Evolutionary conservation across 2,329 filamentous ascomycete species (phyloP).

Genomic region (Venturia nashicola): DNA sequence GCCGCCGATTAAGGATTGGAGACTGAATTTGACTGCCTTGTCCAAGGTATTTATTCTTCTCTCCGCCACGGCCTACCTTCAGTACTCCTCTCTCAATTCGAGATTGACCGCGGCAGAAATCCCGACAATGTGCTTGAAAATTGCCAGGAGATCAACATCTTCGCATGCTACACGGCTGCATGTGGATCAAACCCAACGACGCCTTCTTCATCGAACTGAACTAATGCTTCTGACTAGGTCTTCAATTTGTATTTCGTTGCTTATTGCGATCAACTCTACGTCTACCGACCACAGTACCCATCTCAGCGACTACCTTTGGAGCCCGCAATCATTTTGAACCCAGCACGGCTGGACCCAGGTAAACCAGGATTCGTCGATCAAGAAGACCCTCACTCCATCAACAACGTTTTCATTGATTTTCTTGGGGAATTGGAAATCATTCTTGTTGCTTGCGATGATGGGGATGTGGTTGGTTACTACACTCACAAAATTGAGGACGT

Average conservation of each 20-base stretch:
- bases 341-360: conserved; percentile 18
- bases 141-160: not conserved
- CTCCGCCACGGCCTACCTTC: not conserved
- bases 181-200: not conserved
- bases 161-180: not conserved
- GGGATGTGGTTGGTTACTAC: conserved; percentile 34
- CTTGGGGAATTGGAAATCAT: conserved; percentile 35
- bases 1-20: conserved; percentile 1
- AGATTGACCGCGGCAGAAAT: not conserved
- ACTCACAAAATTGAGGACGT: conserved; percentile 21
- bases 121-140: not conserved
- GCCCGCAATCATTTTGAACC: conserved; percentile 26
- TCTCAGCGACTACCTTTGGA: conserved; percentile 24
- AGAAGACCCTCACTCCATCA: conserved; percentile 30
- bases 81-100: not conserved
- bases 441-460: conserved; percentile 45
- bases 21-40: conserved; percentile 24
- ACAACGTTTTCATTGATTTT: conserved; percentile 29
- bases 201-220: not conserved
- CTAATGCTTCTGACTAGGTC: conserved; percentile 12
- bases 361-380: conserved; percentile 22
- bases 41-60: conserved; percentile 16
- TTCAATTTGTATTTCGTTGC: conserved; percentile 39
- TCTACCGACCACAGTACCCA: conserved; percentile 32
- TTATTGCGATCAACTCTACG: conserved; percentile 24